Evolutionary conservation across 2,329 filamentous ascomycete genomes (phyloP), one percentile per base, ranked within the genome.

Genomic region (Alternaria solani): DNA sequence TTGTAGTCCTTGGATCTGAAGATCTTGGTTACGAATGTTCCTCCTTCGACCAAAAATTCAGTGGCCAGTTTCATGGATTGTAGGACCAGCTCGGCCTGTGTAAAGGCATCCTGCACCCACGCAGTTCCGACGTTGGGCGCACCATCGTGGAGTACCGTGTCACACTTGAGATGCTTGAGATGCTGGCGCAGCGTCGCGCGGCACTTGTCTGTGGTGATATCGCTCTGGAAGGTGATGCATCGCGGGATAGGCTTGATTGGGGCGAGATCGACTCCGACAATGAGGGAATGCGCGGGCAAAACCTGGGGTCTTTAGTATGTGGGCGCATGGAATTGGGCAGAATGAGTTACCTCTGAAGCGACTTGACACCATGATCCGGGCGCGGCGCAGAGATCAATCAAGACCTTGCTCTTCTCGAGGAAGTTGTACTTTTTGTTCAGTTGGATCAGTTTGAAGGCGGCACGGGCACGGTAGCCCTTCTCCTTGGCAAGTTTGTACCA

Each of bases 371-470:
- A 74, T 74, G 69, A 72, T 80, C 95, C 95, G 32, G 95, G 95
- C 20, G 95, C 95, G 67, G 95, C 95, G 82, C 95, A 99, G 77
- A 99, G 91, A 89, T 99, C 96, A 78, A 99, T 85, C 63, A 97
- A 84, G 73, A 98, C 95, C 84, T 92, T 96, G 81, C 93, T 96
- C 85, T 96, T 94, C 80, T 98, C 93, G 70, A 99, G 84, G 81
- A 99, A 99, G 69, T 93, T 92, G 90, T 96, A 99, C 79, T 97
- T 98, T 82, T 98, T 97, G 84, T 99, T 99, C 73, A 99, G 84
- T 80, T 99, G 94, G 70, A 99, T 94, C 71, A 99, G 83, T 83
- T 99, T 99, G 87, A 98, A 98, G 57, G 95, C 94, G 71, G 95
- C 94, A 86, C 95, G 88, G 63, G 95, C 94, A 74, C 95, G 87